phyloP scores from a whole-genome alignment of 768 basidiomycete genomes.

The Lentinula detonsa region DNA sequence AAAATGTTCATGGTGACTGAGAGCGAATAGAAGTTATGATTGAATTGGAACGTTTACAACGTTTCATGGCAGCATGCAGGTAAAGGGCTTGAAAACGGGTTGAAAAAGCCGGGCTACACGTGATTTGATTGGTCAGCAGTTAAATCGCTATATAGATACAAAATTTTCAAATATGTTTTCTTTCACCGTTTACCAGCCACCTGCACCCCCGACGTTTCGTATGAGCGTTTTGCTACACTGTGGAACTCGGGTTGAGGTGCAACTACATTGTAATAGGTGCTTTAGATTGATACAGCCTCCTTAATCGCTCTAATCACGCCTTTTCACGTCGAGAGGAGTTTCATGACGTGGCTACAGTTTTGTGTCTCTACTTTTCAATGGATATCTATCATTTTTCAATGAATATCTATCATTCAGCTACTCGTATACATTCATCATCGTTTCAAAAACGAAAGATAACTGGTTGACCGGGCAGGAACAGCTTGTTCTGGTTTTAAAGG shows the following conservation, averaged over 20 bases:
- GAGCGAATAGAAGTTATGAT: not conserved
- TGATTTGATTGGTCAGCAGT: not conserved
- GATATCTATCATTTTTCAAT: not conserved
- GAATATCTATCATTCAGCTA: no score
- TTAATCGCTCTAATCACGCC: conserved; percentile 83
- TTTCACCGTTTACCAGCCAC: conserved; percentile 6
- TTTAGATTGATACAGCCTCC: conserved; percentile 51
- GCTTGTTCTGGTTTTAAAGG: conserved; percentile 56
- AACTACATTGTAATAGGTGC: conserved; percentile 31
- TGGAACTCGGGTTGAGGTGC: conserved; percentile 39
- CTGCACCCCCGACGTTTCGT: conserved; percentile 23
- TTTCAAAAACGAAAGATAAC: not conserved
- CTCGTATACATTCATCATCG: not conserved
- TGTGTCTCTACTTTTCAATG: not conserved
- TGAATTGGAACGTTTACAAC: not conserved
- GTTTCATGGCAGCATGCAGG: not conserved
- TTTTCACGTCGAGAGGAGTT: conserved; percentile 72
- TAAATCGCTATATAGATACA: not conserved
- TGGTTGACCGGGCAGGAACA: conserved; percentile 34
- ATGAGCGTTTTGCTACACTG: conserved; percentile 58
- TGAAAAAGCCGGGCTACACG: not conserved
- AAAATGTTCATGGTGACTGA: conserved; percentile 21
- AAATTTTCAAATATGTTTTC: not conserved
- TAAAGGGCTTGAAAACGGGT: not conserved
- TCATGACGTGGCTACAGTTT: conserved; percentile 73